Percentiles rank a stretch among this genome's conserved stretches.
Evolutionary conservation across 1,284 basidiomycete species (phyloP).

Genomic region (Ganoderma multipileum): DNA sequence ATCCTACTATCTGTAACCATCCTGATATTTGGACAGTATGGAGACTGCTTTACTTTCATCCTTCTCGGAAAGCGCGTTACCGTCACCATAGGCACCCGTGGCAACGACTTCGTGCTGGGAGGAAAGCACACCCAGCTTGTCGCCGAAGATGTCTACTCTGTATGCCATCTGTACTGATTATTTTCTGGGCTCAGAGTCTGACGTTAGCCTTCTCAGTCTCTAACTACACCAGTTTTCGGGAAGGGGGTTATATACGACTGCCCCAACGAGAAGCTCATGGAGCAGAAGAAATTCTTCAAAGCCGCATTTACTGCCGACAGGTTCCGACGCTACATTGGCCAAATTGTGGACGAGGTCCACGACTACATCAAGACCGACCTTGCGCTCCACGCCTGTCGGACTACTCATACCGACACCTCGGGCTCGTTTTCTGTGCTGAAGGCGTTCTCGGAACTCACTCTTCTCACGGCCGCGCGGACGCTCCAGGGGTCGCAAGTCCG

Average conservation of each 20-base stretch:
- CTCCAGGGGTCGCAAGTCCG: slow-evolving; percentile 94
- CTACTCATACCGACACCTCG: slow-evolving; percentile 71
- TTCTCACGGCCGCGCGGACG: slow-evolving; percentile 92
- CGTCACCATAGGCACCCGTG: slow-evolving; percentile 90
- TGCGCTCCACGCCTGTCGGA: slow-evolving; percentile 60
- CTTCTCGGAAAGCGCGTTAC: slow-evolving; percentile 91
- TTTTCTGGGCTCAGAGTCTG: no score
- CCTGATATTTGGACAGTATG: no score
- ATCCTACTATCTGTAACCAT: slow-evolving; percentile 68
- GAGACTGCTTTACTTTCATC: slow-evolving; percentile 49
- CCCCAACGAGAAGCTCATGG: slow-evolving; percentile 97
- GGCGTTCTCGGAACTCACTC: slow-evolving; percentile 89
- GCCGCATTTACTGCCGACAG: slow-evolving; percentile 93
- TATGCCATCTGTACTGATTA: slow-evolving; percentile 54
- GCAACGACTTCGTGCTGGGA: slow-evolving; percentile 94
- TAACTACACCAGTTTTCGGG: slow-evolving; percentile 94
- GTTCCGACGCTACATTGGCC: slow-evolving; percentile 88
- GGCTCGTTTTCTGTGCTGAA: slow-evolving; percentile 72
- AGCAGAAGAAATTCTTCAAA: slow-evolving; percentile 98
- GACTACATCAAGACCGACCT: slow-evolving; percentile 71
- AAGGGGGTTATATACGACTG: slow-evolving; percentile 98
- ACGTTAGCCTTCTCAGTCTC: slow-evolving; percentile 44
- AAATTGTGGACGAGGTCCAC: slow-evolving; percentile 88
- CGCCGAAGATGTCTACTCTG: slow-evolving; percentile 97
- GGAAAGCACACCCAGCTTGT: slow-evolving; percentile 93